Conservation (phyloP, 2,329 filamentous ascomycete species). For the Paracorniculantispora psalliotae region DNA sequence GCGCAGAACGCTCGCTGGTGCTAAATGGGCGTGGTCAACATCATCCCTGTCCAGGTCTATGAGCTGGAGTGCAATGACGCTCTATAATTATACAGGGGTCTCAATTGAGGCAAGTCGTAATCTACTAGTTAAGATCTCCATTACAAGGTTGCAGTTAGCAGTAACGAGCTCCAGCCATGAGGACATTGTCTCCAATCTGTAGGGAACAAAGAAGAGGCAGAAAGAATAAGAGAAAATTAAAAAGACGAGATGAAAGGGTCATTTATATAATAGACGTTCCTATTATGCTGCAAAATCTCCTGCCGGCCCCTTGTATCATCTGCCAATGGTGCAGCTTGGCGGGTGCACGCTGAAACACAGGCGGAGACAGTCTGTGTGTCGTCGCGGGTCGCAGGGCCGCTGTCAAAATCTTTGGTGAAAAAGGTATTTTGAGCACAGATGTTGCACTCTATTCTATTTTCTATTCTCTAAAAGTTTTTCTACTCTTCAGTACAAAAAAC, state of each 20-base stretch:
- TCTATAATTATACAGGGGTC: too few relatives aligned
- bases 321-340: background rate
- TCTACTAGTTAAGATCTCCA: too few relatives aligned
- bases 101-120: too few relatives aligned
- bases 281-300: background rate
- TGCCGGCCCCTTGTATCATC: background rate
- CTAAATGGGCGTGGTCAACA: background rate
- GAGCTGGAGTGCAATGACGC: too few relatives aligned
- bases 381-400: slow-evolving; percentile 4
- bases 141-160: too few relatives aligned
- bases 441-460: slow-evolving; percentile 16
- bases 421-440: background rate
- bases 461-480: background rate
- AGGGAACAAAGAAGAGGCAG: too few relatives aligned
- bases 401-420: background rate
- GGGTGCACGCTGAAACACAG: slow-evolving; percentile 2
- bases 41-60: background rate
- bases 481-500: too few relatives aligned
- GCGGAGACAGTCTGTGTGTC: slow-evolving; percentile 12
- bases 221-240: too few relatives aligned
- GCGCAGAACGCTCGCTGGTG: background rate
- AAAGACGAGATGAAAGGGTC: too few relatives aligned
- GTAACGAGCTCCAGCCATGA: too few relatives aligned
- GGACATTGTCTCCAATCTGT: too few relatives aligned
- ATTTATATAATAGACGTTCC: too few relatives aligned